Evolutionary conservation across 2,329 filamentous ascomycete species (phyloP).

Genomic region (Calonectria honghensis): DNA sequence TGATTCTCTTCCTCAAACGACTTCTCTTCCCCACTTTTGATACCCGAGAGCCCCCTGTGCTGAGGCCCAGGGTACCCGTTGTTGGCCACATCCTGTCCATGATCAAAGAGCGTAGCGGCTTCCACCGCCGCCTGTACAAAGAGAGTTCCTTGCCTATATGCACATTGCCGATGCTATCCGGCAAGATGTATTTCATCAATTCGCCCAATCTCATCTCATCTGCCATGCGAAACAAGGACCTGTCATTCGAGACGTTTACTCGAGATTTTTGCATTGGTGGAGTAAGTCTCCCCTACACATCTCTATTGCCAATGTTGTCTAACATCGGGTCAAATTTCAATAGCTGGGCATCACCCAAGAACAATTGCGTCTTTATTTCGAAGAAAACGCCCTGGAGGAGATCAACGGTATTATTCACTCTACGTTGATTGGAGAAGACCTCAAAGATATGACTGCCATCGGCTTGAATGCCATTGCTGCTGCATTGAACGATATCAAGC

Average conservation of each 20-base stretch:
- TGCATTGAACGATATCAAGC: slow-evolving; percentile 28
- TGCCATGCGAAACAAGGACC: slow-evolving; percentile 62
- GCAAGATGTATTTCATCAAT: slow-evolving; percentile 67
- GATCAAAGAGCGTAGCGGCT: slow-evolving; percentile 38
- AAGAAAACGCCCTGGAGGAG: background rate
- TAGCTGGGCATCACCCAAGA: slow-evolving; percentile 41
- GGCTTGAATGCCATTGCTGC: slow-evolving; percentile 28
- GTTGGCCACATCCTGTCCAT: slow-evolving; percentile 47
- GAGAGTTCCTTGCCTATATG: slow-evolving; percentile 58
- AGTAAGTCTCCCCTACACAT: background rate
- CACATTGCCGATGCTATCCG: slow-evolving; percentile 65
- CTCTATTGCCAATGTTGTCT: background rate
- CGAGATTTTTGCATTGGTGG: slow-evolving; percentile 53
- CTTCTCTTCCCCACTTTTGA: slow-evolving; percentile 37
- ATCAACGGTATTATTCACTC: slow-evolving; percentile 39
- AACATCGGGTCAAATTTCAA: background rate
- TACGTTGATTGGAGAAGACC: slow-evolving; percentile 31
- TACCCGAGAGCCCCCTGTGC: slow-evolving; percentile 38
- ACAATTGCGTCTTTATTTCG: background rate
- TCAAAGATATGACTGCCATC: slow-evolving; percentile 37
- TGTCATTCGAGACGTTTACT: slow-evolving; percentile 66
- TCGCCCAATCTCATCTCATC: slow-evolving; percentile 62
- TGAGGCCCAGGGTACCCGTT: slow-evolving; percentile 43
- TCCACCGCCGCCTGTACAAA: slow-evolving; percentile 49
- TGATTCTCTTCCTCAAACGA: background rate